phyloP scores from a whole-genome alignment of 139 green algal genomes.

The Astrephomene gubernaculifera region DNA sequence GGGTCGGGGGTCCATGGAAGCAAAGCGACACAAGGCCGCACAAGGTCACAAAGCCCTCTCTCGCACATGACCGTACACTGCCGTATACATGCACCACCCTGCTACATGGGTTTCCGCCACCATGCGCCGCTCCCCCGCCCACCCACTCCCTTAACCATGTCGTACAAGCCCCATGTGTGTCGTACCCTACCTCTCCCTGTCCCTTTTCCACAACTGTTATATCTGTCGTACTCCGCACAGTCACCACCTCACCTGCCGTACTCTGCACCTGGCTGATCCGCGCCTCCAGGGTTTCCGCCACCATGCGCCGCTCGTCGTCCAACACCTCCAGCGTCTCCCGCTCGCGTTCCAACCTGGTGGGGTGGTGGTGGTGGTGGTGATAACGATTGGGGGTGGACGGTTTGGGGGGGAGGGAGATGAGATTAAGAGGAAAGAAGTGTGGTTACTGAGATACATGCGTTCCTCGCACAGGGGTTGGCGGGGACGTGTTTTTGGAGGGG shows the following conservation, averaged over 20 bases:
- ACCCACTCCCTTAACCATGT: too few relatives aligned
- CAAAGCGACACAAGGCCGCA: too few relatives aligned
- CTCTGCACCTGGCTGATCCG: slow-evolving; percentile 29
- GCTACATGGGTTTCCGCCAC: slow-evolving; percentile 48
- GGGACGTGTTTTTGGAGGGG: too few relatives aligned
- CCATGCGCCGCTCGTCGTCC: slow-evolving; percentile 47
- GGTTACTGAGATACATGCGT: too few relatives aligned
- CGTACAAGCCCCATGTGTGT: too few relatives aligned
- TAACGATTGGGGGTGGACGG: neutral
- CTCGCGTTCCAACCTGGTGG: slow-evolving; percentile 54
- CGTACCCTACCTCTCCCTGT: too few relatives aligned
- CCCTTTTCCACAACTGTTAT: neutral
- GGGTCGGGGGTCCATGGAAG: too few relatives aligned
- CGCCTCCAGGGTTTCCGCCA: slow-evolving; percentile 52
- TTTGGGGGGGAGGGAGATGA: neutral
- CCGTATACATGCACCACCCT: too few relatives aligned
- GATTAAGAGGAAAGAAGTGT: too few relatives aligned
- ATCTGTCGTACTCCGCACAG: neutral
- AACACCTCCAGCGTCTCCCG: slow-evolving; percentile 42
- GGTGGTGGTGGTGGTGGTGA: neutral
- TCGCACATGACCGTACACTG: too few relatives aligned
- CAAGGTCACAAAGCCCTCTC: too few relatives aligned
- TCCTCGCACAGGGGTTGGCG: too few relatives aligned
- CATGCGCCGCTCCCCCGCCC: slow-evolving; percentile 49
- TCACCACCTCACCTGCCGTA: neutral